A percentile compares a stretch with the other conserved stretches of the same genome.
Conservation (phyloP, 1,284 basidiomycete genomes). For the Cryptococcus sp. region DNA sequence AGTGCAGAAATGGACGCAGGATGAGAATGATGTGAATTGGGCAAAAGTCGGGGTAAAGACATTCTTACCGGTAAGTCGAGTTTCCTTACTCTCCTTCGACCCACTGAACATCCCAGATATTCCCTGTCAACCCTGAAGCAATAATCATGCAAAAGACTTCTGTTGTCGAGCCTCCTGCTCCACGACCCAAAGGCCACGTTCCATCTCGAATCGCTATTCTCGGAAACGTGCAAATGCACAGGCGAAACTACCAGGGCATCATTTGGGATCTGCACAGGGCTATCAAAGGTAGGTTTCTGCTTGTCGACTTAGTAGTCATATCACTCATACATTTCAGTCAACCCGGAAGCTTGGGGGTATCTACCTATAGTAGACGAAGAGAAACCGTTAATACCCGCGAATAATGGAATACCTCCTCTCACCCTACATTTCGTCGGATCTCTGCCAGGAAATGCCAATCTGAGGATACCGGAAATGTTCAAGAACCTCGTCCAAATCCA, state of each 20-base stretch:
- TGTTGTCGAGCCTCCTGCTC: conserved; percentile 1
- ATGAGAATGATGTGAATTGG: conserved; percentile 1
- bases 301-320: neutral
- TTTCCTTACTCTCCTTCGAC: neutral
- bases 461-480: conserved; percentile 7
- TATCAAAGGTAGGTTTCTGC: conserved; percentile 1
- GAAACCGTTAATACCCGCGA: neutral
- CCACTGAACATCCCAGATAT: conserved; percentile 2
- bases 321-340: neutral
- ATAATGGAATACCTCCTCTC: conserved; percentile 6
- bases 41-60: conserved; percentile 8
- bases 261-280: conserved; percentile 7
- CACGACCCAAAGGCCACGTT: conserved; percentile 1
- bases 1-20: conserved; percentile 7
- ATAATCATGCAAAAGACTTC: neutral
- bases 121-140: conserved; percentile 6
- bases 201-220: conserved; percentile 10
- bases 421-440: conserved; percentile 9
- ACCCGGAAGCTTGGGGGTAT: conserved; percentile 10
- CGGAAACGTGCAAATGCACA: conserved; percentile 7
- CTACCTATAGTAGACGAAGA: neutral
- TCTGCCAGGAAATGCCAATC: neutral
- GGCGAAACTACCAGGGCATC: conserved; percentile 8
- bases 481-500: conserved; percentile 6
- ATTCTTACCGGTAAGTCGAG: conserved; percentile 8